Base-by-base conservation (phyloP, 2,329 filamentous ascomycete genomes). In the Clonostachys byssicola region DNA sequence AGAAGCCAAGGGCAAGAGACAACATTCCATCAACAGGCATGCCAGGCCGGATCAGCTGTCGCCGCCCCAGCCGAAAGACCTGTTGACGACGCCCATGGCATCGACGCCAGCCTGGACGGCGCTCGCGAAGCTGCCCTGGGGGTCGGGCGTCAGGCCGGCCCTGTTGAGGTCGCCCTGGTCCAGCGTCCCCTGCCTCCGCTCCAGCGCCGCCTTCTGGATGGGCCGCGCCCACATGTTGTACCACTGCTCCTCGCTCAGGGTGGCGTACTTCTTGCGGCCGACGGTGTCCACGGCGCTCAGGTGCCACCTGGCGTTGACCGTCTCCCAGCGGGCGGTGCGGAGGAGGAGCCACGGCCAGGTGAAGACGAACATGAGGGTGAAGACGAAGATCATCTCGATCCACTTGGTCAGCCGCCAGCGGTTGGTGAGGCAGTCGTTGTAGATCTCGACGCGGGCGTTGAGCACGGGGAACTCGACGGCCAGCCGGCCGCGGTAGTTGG, bases 321-420 rank as follows among this genome's bases (percentile, higher is more conserved):
- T 82, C 52, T 85, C 77, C 67, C 84, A 91, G 43, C 79, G 73
- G 59, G 79, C 81, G 2, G 87, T 91, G 16, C 76, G 66, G 59
- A 89, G 75, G 65, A 80, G 84, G 12, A 91, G 72, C 48, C 79
- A 77, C 0, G 87, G 87, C 87, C 87, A 91, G 4, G 78, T 71
- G 54, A 91, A 72, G 48, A 91, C 57, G 75, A 86, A 86, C 12
- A 87, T 63, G 50, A 89, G 80, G 0, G 82, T 82, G 6, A 88
- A 61, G 59, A 80, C 82, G 66, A 84, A 88, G 10, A 88, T 41
- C 72, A 80, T 79, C 40, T 76, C 69, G 41, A 89, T 70, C 82
- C 83, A 89, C 7, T 60, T 61, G 1, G 74, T 83, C 42, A 83
- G 68, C 1, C 88, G 80, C 79, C 84, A 87, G 33, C 71, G 65